Percentiles rank a stretch among this genome's conserved stretches.
These are phyloP conservation scores for Rhizopus sp. DNA, from an alignment of 371 early-diverging fungal genomes.

Conservation along the genomic window DNA sequence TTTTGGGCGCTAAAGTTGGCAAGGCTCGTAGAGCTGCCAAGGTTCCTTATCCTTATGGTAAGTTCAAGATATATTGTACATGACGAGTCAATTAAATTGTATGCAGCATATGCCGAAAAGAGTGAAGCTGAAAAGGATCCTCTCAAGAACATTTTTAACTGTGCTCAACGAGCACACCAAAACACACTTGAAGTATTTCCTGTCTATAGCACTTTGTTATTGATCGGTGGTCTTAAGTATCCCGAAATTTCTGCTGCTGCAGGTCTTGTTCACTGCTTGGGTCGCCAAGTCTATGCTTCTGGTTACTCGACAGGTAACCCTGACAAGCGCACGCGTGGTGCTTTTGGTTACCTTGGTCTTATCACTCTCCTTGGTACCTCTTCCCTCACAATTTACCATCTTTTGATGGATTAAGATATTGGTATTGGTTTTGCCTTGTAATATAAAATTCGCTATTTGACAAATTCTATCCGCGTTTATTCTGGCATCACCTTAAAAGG, in stretches of 20 bases:
- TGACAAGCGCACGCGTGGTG: constrained; percentile 45
- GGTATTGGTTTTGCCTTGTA: neutral
- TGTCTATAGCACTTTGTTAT: constrained; percentile 35
- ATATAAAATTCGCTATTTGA: too few relatives aligned
- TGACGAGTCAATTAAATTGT: neutral
- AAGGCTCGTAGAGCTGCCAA: constrained; percentile 59
- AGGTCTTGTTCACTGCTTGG: constrained; percentile 52
- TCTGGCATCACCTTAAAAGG: too few relatives aligned
- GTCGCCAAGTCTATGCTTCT: constrained; percentile 45
- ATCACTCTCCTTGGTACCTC: constrained; percentile 46
- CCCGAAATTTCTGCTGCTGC: constrained; percentile 54
- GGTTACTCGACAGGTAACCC: constrained; percentile 65
- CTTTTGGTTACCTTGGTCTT: constrained; percentile 45
- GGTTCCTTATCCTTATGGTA: constrained; percentile 67
- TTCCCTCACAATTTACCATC: constrained; percentile 23
- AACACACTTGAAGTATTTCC: constrained; percentile 43
- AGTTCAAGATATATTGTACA: neutral
- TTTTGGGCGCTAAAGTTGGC: constrained; percentile 57
- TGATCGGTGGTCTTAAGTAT: constrained; percentile 53
- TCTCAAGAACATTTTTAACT: constrained; percentile 66
- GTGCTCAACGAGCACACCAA: constrained; percentile 74
- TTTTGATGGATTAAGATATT: constrained; percentile 20
- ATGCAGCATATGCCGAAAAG: constrained; percentile 58
- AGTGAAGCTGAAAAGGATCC: constrained; percentile 60
- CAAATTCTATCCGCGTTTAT: too few relatives aligned